These are phyloP conservation scores for Fagus sylvatica DNA, from an alignment of 306 rosid genomes.

Conservation along the genomic window DNA sequence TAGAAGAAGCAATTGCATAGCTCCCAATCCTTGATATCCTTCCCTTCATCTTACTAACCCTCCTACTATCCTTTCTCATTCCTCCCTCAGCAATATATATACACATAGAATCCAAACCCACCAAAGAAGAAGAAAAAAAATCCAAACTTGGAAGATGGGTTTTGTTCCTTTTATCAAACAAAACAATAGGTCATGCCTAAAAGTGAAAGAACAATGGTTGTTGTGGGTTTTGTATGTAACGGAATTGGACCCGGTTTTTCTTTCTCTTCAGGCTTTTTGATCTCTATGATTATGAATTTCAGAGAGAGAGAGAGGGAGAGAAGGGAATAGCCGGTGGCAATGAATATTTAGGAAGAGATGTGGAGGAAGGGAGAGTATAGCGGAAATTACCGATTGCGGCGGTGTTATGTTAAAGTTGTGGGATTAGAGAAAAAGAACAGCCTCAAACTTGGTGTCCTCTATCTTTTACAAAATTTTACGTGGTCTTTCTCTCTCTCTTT, in stretches of 20 bases:
- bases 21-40: constrained; percentile 76
- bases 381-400: not conserved
- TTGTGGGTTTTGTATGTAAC: not conserved
- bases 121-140: not conserved
- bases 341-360: not conserved
- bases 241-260: not conserved
- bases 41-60: constrained; percentile 58
- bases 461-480: not conserved
- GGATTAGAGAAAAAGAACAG: constrained; percentile 17
- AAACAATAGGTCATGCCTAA: not conserved
- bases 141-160: not conserved
- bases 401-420: not conserved
- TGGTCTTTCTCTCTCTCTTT: not conserved
- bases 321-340: not conserved
- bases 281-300: not conserved
- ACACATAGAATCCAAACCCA: not conserved
- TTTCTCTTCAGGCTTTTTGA: not conserved
- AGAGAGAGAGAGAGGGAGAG: not conserved
- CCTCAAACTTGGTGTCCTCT: constrained; percentile 5
- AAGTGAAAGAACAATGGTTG: not conserved
- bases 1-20: constrained; percentile 74
- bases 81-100: constrained; percentile 32
- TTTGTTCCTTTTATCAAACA: not conserved
- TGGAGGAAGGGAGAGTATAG: not conserved
- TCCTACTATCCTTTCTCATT: constrained; percentile 43